These are phyloP conservation scores for Plasmodiophora brassicae DNA, from an alignment of 208 protist genomes.

Conservation along the genomic window DNA sequence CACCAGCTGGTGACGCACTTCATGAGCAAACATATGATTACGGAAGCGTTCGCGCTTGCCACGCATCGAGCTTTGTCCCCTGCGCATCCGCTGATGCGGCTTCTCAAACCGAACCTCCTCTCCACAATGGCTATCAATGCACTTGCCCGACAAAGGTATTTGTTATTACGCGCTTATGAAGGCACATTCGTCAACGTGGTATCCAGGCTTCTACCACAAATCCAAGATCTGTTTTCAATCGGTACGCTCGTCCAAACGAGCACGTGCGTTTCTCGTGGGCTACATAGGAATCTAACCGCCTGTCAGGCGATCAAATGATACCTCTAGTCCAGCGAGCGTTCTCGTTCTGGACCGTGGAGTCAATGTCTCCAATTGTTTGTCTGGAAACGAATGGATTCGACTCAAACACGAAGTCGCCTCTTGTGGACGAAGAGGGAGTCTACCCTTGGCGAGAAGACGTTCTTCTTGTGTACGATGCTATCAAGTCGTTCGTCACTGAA, in stretches of 20 bases:
- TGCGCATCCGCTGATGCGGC: neutral
- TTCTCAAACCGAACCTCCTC: neutral
- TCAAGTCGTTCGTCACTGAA: neutral
- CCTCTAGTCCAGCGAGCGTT: neutral
- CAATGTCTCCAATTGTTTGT: neutral
- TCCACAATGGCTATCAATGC: neutral
- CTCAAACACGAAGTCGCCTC: neutral
- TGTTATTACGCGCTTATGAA: neutral
- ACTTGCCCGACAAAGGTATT: neutral
- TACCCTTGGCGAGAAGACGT: conserved; percentile 29
- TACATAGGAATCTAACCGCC: neutral
- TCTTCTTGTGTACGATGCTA: neutral
- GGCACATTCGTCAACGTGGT: neutral
- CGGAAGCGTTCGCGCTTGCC: neutral
- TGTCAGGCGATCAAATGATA: neutral
- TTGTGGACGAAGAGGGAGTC: neutral
- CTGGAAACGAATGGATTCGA: neutral
- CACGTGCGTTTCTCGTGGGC: neutral
- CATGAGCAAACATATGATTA: neutral
- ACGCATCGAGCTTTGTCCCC: neutral
- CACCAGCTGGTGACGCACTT: conserved; percentile 12
- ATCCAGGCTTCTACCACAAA: neutral
- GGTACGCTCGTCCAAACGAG: neutral
- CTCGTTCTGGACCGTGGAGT: neutral
- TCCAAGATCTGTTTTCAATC: neutral